Base-by-base conservation (phyloP, 1,284 basidiomycete species). In the Cryptococcus hybrid region DNA sequence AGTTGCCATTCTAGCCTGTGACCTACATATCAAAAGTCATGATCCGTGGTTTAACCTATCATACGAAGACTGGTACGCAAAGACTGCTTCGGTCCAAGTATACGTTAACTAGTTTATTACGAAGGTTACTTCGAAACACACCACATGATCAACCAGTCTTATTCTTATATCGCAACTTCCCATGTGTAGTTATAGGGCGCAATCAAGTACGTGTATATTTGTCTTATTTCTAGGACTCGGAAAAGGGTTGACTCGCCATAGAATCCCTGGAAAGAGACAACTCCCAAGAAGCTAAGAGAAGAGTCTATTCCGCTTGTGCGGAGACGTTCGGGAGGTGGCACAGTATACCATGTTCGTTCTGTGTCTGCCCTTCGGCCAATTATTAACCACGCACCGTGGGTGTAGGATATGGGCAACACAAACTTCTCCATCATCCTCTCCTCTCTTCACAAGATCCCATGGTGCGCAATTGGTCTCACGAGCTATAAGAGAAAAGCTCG, bases 191-290 rank as follows among this genome's bases (percentile, higher is more conserved):
- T 47, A 91, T 99, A 56, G 96, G 96, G n/a, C n/a, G n/a, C n/a
- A 24, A 24, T 24, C 24, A 24, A 24, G 24, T 24, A 24, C 24
- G 24, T 24, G 24, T 24, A 24, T 24, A 24, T 24, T 24, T 24
- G 24, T 24, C 24, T 24, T 24, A 24, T 24, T 24, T 24, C 24
- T 24, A 24, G 24, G 24, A 24, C 24, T 24, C 24, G 24, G 24
- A 24, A 30, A n/a, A 43, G 12, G 30, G 51, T 42, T 55, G 18
- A 47, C 7, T 34, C 6, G 13, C n/a, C 4, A 7, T 63, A 99
- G 82, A 98, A 98, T 68, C 92, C 93, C 18, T 99, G 95, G 95
- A 94, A 91, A 73, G 96, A 99, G 77, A 87, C 94, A 59, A 94
- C 96, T 68, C 80, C 89, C 48, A 67, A 73, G 2, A 79, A 83